Percentiles rank a stretch among this genome's conserved stretches.
These are phyloP conservation scores for Trypanosoma avium DNA, from an alignment of 208 protist genomes.

Conservation along the genomic window DNA sequence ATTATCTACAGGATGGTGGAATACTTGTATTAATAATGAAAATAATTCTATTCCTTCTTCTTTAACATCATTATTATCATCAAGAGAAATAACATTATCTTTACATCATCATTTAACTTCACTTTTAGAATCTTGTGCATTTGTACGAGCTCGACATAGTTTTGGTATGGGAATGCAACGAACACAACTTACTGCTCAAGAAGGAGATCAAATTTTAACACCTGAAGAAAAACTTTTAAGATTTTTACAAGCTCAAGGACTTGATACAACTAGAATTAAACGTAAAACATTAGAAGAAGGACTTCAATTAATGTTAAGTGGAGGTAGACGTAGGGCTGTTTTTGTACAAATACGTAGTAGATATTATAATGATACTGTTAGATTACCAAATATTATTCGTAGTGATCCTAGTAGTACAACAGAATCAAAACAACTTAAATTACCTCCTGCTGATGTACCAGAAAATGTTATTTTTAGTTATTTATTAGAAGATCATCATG, in stretches of 20 bases:
- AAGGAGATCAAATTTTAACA: constrained; percentile 57
- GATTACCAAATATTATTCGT: constrained; percentile 67
- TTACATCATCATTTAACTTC: too few relatives aligned
- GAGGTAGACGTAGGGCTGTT: constrained; percentile 59
- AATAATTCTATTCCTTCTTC: too few relatives aligned
- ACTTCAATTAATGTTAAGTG: constrained; percentile 64
- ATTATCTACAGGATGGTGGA: too few relatives aligned
- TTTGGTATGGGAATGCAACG: constrained; percentile 88
- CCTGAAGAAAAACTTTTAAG: constrained; percentile 70
- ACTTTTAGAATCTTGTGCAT: constrained; percentile 55
- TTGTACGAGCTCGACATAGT: constrained; percentile 74
- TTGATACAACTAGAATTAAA: constrained; percentile 58
- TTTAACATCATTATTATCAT: too few relatives aligned
- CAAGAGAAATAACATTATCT: too few relatives aligned
- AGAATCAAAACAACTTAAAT: constrained; percentile 56
- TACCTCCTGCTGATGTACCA: constrained; percentile 73
- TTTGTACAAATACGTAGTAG: constrained; percentile 82
- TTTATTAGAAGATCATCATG: constrained; percentile 53
- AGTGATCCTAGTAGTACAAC: constrained; percentile 55
- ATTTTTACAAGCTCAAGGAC: constrained; percentile 81
- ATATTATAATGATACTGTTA: constrained; percentile 62
- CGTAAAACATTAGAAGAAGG: constrained; percentile 59
- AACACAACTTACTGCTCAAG: constrained; percentile 61
- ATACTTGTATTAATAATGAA: too few relatives aligned
- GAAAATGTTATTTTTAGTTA: constrained; percentile 66